A percentile compares a stretch with the other conserved stretches of the same genome.
These are phyloP conservation scores for Cryphonectria carpinicola DNA, from an alignment of 2,329 filamentous ascomycete genomes.

Conservation along the genomic window DNA sequence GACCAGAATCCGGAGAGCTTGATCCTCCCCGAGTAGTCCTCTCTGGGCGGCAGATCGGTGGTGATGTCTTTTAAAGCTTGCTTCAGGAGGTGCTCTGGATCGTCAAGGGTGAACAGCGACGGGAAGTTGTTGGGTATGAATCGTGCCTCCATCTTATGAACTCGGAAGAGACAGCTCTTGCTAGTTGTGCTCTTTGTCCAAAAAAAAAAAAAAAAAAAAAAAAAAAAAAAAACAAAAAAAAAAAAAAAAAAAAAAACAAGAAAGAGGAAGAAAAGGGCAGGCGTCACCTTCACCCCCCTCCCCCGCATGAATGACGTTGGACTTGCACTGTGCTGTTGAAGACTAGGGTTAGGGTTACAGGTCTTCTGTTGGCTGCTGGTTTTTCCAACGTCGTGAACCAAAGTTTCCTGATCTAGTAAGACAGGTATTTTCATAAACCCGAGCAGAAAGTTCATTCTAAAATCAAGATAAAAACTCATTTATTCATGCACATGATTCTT, in stretches of 20 bases:
- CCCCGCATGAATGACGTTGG: background rate
- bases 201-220: background rate
- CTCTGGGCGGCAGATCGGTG: slow-evolving; percentile 41
- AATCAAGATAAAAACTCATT: background rate
- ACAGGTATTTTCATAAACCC: background rate
- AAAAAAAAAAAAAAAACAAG: no score
- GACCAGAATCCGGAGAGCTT: slow-evolving; percentile 53
- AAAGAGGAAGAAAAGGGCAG: no score
- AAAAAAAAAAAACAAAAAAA: background rate
- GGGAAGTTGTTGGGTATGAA: slow-evolving; percentile 43
- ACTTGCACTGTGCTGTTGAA: background rate
- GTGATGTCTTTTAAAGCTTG: slow-evolving; percentile 44
- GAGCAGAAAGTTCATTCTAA: background rate
- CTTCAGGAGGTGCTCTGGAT: slow-evolving; percentile 38
- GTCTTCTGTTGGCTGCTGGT: no score
- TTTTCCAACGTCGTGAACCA: background rate
- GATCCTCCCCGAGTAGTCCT: slow-evolving; percentile 38
- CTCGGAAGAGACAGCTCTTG: background rate
- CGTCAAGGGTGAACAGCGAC: slow-evolving; percentile 35
- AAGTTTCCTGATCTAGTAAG: background rate
- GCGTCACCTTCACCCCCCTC: background rate
- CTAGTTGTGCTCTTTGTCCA: background rate
- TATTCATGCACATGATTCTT: background rate
- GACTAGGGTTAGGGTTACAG: background rate
- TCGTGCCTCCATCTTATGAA: slow-evolving; percentile 23